Percentiles rank a stretch among this genome's conserved stretches.
Evolutionary conservation across 2,329 filamentous ascomycete species (phyloP).

Genomic region (Aspergillus nomiae): DNA sequence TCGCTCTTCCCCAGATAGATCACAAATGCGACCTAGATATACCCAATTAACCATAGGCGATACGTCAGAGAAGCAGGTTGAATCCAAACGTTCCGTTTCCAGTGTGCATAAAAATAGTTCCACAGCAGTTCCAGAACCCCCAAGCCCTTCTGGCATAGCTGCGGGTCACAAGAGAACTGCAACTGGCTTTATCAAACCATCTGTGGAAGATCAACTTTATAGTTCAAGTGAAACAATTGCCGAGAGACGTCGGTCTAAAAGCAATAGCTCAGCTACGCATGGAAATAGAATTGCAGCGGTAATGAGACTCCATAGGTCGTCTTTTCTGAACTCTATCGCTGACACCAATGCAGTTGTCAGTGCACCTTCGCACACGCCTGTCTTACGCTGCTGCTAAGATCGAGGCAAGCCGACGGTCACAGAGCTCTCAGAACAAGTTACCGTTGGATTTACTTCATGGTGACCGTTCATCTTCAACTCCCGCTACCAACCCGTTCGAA

Average conservation of each 20-base stretch:
- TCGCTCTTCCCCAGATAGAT: not conserved
- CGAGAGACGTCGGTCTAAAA: constrained; percentile 64
- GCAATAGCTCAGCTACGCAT: constrained; percentile 68
- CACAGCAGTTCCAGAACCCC: constrained; percentile 12
- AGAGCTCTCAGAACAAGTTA: constrained; percentile 72
- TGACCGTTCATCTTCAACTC: constrained; percentile 61
- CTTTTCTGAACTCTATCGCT: constrained; percentile 18
- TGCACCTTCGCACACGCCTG: constrained; percentile 78
- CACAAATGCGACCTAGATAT: not conserved
- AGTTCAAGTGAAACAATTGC: constrained; percentile 36
- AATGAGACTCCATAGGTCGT: constrained; percentile 30
- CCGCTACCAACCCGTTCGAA: constrained; percentile 56
- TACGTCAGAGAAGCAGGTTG: not conserved
- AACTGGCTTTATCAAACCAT: constrained; percentile 69
- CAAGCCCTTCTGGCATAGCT: constrained; percentile 19
- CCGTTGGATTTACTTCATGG: constrained; percentile 72
- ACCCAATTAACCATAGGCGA: not conserved
- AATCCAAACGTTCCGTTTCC: constrained; percentile 4
- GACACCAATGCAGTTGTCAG: constrained; percentile 62
- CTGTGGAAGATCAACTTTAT: constrained; percentile 12
- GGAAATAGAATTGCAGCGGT: constrained; percentile 79
- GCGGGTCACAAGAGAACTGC: constrained; percentile 72
- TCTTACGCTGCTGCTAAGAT: constrained; percentile 95
- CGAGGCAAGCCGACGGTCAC: constrained; percentile 80
- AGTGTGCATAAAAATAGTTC: constrained; percentile 16